phyloP scores from a whole-genome alignment of 1,139 yeast genomes.

The Yamadazyma taylorii region DNA sequence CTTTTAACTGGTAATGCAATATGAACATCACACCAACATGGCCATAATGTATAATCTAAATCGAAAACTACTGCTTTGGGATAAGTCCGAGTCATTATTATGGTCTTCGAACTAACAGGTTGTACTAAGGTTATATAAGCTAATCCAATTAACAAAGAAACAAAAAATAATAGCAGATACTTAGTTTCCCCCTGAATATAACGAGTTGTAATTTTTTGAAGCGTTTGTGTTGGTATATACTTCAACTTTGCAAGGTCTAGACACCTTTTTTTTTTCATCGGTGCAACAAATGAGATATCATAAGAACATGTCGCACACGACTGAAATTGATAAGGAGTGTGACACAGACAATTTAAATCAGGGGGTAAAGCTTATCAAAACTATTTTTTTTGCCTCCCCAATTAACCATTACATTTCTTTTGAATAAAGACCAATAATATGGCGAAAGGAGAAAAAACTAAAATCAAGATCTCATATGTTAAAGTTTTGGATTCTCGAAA shows the following conservation, averaged over 20 bases:
- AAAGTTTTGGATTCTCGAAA: conserved; percentile 10
- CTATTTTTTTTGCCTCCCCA: not conserved
- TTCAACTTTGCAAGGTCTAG: no score
- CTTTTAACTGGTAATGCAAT: conserved; percentile 47
- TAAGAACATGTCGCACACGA: not conserved
- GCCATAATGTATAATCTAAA: conserved; percentile 79
- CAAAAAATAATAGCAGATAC: not conserved
- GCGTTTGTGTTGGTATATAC: no score
- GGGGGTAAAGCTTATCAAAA: not conserved
- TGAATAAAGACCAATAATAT: not conserved
- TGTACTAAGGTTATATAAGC: not conserved
- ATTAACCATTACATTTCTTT: not conserved
- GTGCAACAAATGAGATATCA: no score
- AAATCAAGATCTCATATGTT: conserved; percentile 13
- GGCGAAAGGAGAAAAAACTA: conserved; percentile 3
- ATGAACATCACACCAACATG: conserved; percentile 67
- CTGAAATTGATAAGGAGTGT: not conserved
- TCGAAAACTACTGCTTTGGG: conserved; percentile 73
- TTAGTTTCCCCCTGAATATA: no score
- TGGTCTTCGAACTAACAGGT: no score
- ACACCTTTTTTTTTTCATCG: no score
- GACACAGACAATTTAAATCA: no score
- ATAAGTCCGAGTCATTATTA: conserved; percentile 21
- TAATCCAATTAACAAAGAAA: not conserved
- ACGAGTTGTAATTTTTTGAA: no score